phyloP scores from a whole-genome alignment of 148 eudicot genomes.

The Rhododendron henanense region DNA sequence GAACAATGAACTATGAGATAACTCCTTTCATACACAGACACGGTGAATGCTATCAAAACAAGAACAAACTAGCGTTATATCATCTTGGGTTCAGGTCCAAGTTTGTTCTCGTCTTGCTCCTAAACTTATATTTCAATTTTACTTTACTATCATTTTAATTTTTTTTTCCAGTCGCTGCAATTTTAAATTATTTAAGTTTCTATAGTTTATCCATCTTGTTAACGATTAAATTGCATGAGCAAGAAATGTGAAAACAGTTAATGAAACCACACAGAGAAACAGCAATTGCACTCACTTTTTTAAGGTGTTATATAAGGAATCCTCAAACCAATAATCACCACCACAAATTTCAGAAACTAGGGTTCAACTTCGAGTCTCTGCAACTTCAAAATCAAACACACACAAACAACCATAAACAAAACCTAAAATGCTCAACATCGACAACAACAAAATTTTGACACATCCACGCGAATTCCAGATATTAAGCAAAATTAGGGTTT shows the following conservation, averaged over 20 bases:
- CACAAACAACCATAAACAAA: not conserved
- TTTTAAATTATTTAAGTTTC: not conserved
- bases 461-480: not conserved
- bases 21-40: not conserved
- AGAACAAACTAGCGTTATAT: not conserved
- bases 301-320: not conserved
- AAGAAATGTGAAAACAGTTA: not conserved
- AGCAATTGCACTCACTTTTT: not conserved
- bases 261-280: not conserved
- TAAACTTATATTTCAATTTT: not conserved
- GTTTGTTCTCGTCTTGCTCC: not conserved
- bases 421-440: not conserved
- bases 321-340: not conserved
- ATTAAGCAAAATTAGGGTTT: not conserved
- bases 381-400: not conserved
- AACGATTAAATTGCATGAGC: not conserved
- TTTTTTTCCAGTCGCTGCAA: not conserved
- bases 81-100: not conserved
- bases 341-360: not conserved
- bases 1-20: not conserved
- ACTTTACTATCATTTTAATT: not conserved
- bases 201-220: not conserved
- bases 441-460: not conserved
- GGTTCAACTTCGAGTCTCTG: not conserved
- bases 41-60: not conserved